A percentile compares a stretch with the other conserved stretches of the same genome.
phyloP scores from a whole-genome alignment of 139 green algal genomes.

The Auxenochlorella protothecoides region DNA sequence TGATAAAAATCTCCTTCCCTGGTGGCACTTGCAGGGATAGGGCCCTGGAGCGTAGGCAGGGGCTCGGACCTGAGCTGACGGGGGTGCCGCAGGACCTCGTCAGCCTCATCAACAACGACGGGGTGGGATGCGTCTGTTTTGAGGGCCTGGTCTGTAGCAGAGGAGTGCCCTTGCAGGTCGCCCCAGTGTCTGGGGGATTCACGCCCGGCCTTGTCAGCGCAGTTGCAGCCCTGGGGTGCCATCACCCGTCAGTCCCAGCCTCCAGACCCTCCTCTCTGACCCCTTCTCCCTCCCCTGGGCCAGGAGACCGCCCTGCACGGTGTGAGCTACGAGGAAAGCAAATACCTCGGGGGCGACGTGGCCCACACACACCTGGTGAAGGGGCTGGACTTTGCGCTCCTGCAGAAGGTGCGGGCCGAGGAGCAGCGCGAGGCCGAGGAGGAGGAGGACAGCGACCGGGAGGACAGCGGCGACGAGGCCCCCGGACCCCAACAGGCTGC shows the following conservation, averaged over 20 bases:
- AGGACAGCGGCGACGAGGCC: not conserved
- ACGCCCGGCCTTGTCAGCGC: too few species aligned
- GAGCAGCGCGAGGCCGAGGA: not conserved
- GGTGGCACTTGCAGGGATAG: slow-evolving; percentile 35
- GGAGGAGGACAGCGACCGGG: not conserved
- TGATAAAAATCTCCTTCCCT: too few species aligned
- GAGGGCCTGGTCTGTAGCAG: too few species aligned
- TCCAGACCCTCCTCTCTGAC: not conserved
- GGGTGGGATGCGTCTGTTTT: too few species aligned
- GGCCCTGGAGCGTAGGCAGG: slow-evolving; percentile 52
- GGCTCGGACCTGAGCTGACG: slow-evolving; percentile 49
- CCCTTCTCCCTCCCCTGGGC: not conserved
- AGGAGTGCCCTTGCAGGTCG: too few species aligned
- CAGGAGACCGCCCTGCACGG: slow-evolving; percentile 2
- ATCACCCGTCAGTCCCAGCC: not conserved
- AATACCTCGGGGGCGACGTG: slow-evolving; percentile 86
- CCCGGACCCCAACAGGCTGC: too few species aligned
- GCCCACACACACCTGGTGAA: slow-evolving; percentile 90
- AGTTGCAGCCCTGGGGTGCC: too few species aligned
- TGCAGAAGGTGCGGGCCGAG: slow-evolving; percentile 58
- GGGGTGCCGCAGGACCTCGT: slow-evolving; percentile 13
- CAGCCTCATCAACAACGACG: not conserved
- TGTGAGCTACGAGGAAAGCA: slow-evolving; percentile 64
- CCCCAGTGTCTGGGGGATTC: too few species aligned
- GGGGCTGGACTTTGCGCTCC: slow-evolving; percentile 86